Base-by-base conservation (phyloP, 1,139 yeast species). In the Kurtzmaniella quercitrusa region DNA sequence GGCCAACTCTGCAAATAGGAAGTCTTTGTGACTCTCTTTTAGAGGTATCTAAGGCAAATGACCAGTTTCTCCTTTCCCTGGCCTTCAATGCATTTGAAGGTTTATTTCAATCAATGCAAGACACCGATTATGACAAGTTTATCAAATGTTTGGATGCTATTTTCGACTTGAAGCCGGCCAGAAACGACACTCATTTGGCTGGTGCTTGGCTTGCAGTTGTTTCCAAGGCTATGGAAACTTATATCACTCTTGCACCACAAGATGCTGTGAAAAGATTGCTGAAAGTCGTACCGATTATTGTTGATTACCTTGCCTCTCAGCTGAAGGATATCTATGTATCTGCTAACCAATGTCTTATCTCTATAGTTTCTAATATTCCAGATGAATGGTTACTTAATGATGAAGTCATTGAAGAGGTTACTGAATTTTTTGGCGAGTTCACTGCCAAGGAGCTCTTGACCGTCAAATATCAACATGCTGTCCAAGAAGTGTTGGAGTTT, bases 181-280 rank as follows among this genome's bases (percentile, higher is more conserved):
- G 79, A 23, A 85, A 84, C 53, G 98, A 93, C 58, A 73, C 84
- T 37, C 91, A 89, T 61, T 75, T 93, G 53, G 89, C 94, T 14
- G 96, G 95, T 15, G 79, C 96, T 9, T 93, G 98, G 98, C 77
- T 90, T 42, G 96, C 97, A 1, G 96, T 90, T 21, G 78, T 93
- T 36, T 95, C 97, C 7, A 90, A 89, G 57, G 96, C 94, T 40
- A 72, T 86, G 50, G 81, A 81, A 43, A 76, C 91, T 6, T 88
- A 81, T 58, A 70, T 91, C 14, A 61, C 64, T 15, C 70, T 85
- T 48, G 79, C 84, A 49, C 81, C 90, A 2, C 58, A 70, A 25
- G 65, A 70, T 33, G 82, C 89, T 46, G 59, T 90, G 39, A 56
- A 64, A 18, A 79, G 77, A 51, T 62, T 87, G 16, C 83, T 85